Evolutionary conservation across 129 eudicot genomes (phyloP).

Genomic region (Pittosporum tobira): DNA sequence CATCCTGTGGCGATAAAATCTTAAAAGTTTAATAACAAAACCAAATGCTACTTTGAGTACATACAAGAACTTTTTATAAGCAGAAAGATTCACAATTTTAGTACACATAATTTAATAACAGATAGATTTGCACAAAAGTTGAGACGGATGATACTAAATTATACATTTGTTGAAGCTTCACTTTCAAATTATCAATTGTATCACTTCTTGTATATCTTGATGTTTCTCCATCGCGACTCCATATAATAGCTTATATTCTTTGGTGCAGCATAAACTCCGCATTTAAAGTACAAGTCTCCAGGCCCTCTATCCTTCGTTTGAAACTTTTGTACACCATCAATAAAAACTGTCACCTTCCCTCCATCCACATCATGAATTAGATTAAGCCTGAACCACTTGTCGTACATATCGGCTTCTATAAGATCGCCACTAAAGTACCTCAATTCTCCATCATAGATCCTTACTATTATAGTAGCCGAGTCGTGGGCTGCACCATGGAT

Average conservation of each 20-base stretch:
- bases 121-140: no score
- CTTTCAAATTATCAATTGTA: neutral
- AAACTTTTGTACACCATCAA: neutral
- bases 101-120: no score
- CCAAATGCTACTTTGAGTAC: no score
- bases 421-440: constrained; percentile 15
- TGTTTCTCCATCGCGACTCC: constrained; percentile 14
- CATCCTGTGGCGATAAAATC: no score
- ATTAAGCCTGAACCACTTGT: constrained; percentile 13
- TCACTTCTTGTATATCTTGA: constrained; percentile 15
- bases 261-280: constrained; percentile 14
- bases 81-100: no score
- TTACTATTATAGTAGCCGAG: constrained; percentile 2
- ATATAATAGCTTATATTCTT: constrained; percentile 11
- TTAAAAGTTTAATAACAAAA: no score
- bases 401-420: constrained; percentile 11
- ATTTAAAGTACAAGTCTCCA: constrained; percentile 9
- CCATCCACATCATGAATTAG: constrained; percentile 10
- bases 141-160: no score
- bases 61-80: no score
- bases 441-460: constrained; percentile 20
- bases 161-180: neutral
- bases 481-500: constrained; percentile 38
- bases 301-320: constrained; percentile 9
- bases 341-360: constrained; percentile 14